A percentile compares a stretch with the other conserved stretches of the same genome.
phyloP scores from a whole-genome alignment of 2,329 filamentous ascomycete genomes.

The Trematosphaeria pertusa region DNA sequence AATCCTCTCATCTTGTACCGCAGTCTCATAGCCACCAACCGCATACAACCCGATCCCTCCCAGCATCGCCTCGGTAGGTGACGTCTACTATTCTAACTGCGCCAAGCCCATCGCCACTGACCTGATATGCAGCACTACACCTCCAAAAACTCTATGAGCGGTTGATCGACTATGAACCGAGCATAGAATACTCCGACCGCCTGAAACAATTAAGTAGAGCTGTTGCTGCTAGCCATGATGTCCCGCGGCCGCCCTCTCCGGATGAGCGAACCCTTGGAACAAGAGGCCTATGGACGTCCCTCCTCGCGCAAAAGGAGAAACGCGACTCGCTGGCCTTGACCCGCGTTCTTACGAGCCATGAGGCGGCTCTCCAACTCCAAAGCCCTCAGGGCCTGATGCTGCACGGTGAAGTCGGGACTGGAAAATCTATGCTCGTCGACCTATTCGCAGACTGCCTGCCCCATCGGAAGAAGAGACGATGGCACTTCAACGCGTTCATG shows the following conservation, averaged over 20 bases:
- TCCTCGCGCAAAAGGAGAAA: constrained; percentile 62
- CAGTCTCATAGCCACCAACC: constrained; percentile 70
- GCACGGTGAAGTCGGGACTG: constrained; percentile 82
- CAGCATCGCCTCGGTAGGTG: constrained; percentile 68
- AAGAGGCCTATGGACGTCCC: constrained; percentile 61
- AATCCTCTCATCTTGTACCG: constrained; percentile 81
- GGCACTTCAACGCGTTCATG: constrained; percentile 91
- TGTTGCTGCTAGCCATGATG: constrained; percentile 40
- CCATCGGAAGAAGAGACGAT: constrained; percentile 73
- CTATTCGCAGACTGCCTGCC: constrained; percentile 80
- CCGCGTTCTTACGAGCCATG: constrained; percentile 71
- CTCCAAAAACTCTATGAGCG: constrained; percentile 77
- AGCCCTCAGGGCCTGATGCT: constrained; percentile 78
- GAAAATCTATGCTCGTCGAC: constrained; percentile 86
- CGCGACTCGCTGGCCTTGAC: constrained; percentile 67
- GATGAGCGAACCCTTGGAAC: constrained; percentile 32
- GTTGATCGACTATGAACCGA: constrained; percentile 79
- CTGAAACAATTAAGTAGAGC: constrained; percentile 65
- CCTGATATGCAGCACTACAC: constrained; percentile 66
- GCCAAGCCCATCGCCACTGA: constrained; percentile 28
- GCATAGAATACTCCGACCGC: constrained; percentile 70
- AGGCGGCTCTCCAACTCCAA: constrained; percentile 73
- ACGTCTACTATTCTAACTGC: constrained; percentile 39
- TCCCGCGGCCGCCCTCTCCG: constrained; percentile 40
- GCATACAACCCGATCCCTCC: constrained; percentile 72